Conservation (phyloP, 257 asterid species). For the Solanum appendiculatum region DNA sequence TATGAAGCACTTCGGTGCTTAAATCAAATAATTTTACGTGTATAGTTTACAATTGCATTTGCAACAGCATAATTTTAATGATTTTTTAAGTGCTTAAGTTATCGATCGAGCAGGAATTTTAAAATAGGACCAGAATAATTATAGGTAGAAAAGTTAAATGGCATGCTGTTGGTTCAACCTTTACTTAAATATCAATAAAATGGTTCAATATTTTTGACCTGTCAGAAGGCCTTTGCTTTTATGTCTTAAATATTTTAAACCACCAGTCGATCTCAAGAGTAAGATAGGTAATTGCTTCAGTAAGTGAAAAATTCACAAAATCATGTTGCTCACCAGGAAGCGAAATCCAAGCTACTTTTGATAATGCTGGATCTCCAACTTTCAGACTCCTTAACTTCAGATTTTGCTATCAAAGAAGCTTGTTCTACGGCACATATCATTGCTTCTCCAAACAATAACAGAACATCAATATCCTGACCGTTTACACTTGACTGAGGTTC, state of each 20-base stretch:
- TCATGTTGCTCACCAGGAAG: slow-evolving; percentile 44
- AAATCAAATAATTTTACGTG: background rate
- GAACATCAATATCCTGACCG: slow-evolving; percentile 11
- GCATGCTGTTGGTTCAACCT: background rate
- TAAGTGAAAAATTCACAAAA: background rate
- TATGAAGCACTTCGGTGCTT: background rate
- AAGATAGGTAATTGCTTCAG: background rate
- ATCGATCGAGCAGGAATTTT: background rate
- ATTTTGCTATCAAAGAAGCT: slow-evolving; percentile 16
- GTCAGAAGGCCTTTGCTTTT: background rate
- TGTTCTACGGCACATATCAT: slow-evolving; percentile 35
- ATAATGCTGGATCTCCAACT: slow-evolving; percentile 17
- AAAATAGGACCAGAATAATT: background rate
- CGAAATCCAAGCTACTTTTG: slow-evolving; percentile 30
- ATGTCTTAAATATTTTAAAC: background rate
- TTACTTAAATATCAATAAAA: background rate
- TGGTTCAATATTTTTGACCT: background rate
- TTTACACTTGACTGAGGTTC: slow-evolving; percentile 22
- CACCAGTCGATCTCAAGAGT: background rate
- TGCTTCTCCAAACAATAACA: slow-evolving; percentile 37
- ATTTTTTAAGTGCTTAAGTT: background rate
- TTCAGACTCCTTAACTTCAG: slow-evolving; percentile 14
- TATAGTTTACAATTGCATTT: background rate
- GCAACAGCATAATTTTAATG: background rate
- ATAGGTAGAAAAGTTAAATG: background rate